Percentiles rank a stretch among this genome's conserved stretches.
phyloP scores from a whole-genome alignment of 176 grass and related monocot genomes.

The Triticum monococcum region DNA sequence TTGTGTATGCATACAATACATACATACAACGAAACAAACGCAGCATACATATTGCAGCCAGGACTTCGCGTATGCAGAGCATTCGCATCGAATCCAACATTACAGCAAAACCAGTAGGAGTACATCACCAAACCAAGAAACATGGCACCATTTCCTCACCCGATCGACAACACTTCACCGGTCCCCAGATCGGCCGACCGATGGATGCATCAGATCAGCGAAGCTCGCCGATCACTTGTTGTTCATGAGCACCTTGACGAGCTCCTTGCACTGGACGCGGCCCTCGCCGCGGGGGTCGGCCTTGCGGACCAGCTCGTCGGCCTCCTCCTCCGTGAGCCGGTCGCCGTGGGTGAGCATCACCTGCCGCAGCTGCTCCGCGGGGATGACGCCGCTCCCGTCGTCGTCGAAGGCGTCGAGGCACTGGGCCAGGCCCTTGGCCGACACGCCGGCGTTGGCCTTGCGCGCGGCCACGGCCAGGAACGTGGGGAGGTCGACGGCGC shows the following conservation, averaged over 20 bases:
- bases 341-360: conserved; percentile 48
- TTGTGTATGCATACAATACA: not conserved
- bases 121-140: not conserved
- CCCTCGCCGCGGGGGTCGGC: conserved; percentile 35
- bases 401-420: conserved; percentile 54
- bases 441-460: conserved; percentile 18
- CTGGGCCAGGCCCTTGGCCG: conserved; percentile 31
- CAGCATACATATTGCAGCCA: not conserved
- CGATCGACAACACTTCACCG: not conserved
- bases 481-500: conserved; percentile 7
- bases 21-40: not conserved
- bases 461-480: conserved; percentile 48
- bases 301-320: conserved; percentile 58
- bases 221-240: conserved; percentile 19
- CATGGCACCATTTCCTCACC: not conserved
- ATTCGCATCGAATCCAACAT: not conserved
- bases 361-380: conserved; percentile 58
- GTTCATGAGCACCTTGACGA: conserved; percentile 48
- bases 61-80: not conserved
- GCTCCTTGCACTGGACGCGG: conserved; percentile 30
- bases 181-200: no score
- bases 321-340: conserved; percentile 56
- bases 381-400: conserved; percentile 39
- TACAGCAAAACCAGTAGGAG: not conserved
- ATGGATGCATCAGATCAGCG: not conserved